Base-by-base conservation (phyloP, 345 rosid species). In the Lagerstroemia speciosa region DNA sequence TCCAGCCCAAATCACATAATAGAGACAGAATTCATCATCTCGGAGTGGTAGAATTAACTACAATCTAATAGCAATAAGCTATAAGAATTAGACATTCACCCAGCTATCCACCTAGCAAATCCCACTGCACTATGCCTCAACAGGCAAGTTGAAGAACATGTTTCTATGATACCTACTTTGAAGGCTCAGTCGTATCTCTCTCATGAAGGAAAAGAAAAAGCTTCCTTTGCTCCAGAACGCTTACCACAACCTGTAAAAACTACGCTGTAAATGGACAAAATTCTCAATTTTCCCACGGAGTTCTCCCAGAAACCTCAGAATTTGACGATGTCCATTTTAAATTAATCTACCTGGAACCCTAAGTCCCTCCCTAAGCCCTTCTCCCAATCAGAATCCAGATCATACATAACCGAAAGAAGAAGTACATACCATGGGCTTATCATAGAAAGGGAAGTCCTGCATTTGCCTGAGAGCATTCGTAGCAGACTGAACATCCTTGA, bases 371-470 rank as follows among this genome's bases (percentile, higher is more conserved):
- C 65, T 2, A 33, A 30, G 6, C 55, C 55, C 55, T 48, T 19
- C 16, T 30, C 11, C 63, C 48, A 17, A 5, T 40, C 27, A 26
- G 22, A 65, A 38, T 40, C 48, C 50, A 38, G 22, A 31, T 65
- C 32, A 9, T 19, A 65, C 8, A 8, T 11, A 37, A 38, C 3
- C 19, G 1, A 38, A 37, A 1, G 40, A 53, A 45, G 24, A 63
- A 20, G 10, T 63, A 27, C 71, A 31, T 71, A 94, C 99, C 99
- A 94, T 88, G 40, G 85, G 83, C 78, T 95, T 95, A 69, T 95
- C 94, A 65, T 95, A 95, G 77, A 95, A 95, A 50, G 94, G 98
- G 74, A 90, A 95, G 1, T 82, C 89, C 72, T 95, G 96, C 99
- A 95, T 95, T 73, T 87, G 83, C 73, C 87, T 74, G 27, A 95